Base-by-base conservation (phyloP, 257 asterid genomes). In the Galeopsis tetrahit region DNA sequence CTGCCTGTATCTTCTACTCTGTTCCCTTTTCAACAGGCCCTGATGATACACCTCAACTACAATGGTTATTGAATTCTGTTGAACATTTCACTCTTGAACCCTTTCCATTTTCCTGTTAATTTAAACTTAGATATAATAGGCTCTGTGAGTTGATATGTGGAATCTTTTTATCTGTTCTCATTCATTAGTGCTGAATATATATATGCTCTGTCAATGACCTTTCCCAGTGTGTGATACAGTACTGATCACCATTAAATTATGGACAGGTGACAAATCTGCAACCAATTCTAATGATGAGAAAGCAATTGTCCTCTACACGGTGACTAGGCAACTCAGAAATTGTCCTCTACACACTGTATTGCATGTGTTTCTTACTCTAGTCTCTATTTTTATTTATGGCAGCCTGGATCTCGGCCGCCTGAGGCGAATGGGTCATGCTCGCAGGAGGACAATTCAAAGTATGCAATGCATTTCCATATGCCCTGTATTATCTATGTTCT, bases 271-370 rank as follows among this genome's bases (percentile, higher is more conserved):
- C 64, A 89, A 76, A 76, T 72, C 81, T 43, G 56, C 62, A 51
- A 64, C 82, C 72, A 84, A 70, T 74, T 78, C 77, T 63, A 82
- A 71, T 65, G 94, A 87, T 56, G 97, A 89, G 84, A 93, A 88
- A 81, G 97, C 96, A 36, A 89, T 93, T 74, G 89, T 93, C 73
- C 87, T 91, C 34, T 93, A 93, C 84, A 77, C 83, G 96, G 98
- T 91, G 76, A 84, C 44, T 77, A 53, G 67, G 49, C 81, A 35
- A 39, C 73, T 68, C 75, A 73, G 6, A 71, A 42, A n/a, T 49
- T 60, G 70, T 68, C 75, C 63, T 74, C 53, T 32, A 11, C 61
- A 36, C 46, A 15, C 51, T 44, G 72, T 6, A 14, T 46, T 70
- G 36, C 75, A 59, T 57, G 60, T 63, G 28, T 63, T 62, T 79